Conservation (phyloP, 176 grass and related monocot species). For the Eremochloa ophiuroides region DNA sequence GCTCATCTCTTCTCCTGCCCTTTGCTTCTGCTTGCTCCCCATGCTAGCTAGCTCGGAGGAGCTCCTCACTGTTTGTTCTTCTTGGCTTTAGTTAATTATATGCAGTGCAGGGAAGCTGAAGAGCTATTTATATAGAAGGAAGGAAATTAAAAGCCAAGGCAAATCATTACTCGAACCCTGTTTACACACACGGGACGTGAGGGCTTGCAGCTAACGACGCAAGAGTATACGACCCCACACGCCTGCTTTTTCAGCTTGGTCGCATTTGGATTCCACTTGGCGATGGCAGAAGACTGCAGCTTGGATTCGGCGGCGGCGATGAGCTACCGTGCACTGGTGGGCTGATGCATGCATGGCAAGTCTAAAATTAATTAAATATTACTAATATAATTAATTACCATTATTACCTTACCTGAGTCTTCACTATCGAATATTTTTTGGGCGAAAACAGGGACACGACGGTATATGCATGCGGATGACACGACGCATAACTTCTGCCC, state of each 20-base stretch:
- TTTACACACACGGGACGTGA: background rate
- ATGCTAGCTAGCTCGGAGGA: background rate
- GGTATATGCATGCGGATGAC: no score
- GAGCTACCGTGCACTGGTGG: background rate
- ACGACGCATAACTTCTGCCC: no score
- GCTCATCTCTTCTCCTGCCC: background rate
- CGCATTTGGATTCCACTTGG: background rate
- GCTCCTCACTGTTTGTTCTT: background rate
- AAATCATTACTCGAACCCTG: background rate
- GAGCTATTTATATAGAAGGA: background rate
- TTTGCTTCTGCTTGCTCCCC: background rate
- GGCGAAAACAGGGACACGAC: no score
- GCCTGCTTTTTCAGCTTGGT: background rate
- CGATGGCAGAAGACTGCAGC: background rate
- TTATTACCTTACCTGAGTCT: no score
- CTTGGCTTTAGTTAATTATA: no score
- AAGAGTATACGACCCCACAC: no score
- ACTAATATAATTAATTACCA: no score
- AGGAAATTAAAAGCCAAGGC: background rate
- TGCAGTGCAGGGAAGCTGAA: background rate
- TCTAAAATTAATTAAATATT: background rate
- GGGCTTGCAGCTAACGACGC: no score
- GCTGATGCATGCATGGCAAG: background rate
- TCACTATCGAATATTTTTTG: no score
- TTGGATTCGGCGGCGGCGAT: background rate